Percentiles rank a stretch among this genome's conserved stretches.
Evolutionary conservation across 2,329 filamentous ascomycete genomes (phyloP).

Genomic region (Penicillium fuscoglaucum): DNA sequence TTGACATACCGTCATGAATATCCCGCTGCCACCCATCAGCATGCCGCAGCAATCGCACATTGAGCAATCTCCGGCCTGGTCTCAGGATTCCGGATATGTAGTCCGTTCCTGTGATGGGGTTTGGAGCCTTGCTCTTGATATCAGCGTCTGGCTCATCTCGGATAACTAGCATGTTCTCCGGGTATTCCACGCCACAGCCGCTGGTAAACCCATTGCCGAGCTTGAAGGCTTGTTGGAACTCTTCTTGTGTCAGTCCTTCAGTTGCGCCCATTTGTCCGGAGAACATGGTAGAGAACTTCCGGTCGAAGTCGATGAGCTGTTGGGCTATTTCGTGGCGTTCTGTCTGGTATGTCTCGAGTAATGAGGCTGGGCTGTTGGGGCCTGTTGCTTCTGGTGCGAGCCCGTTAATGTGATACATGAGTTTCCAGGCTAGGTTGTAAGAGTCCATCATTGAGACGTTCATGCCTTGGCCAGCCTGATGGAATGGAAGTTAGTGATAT

Average conservation of each 20-base stretch:
- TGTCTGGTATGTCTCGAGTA: slow-evolving; percentile 39
- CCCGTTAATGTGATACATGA: slow-evolving; percentile 38
- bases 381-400: slow-evolving; percentile 27
- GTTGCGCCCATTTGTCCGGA: slow-evolving; percentile 35
- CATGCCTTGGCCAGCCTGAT: slow-evolving; percentile 70
- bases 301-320: slow-evolving; percentile 43
- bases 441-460: slow-evolving; percentile 70
- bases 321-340: slow-evolving; percentile 41
- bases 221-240: slow-evolving; percentile 37
- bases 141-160: slow-evolving; percentile 13
- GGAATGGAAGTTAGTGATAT: background rate
- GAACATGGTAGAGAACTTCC: slow-evolving; percentile 40
- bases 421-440: slow-evolving; percentile 45
- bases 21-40: slow-evolving; percentile 37
- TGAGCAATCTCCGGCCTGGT: slow-evolving; percentile 35
- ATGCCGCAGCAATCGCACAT: slow-evolving; percentile 34
- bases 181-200: slow-evolving; percentile 42
- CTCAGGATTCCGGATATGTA: slow-evolving; percentile 36
- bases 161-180: slow-evolving; percentile 29
- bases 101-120: slow-evolving; percentile 32
- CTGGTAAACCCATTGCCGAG: slow-evolving; percentile 39
- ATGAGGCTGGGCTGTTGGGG: slow-evolving; percentile 9
- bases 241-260: slow-evolving; percentile 32
- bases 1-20: slow-evolving; percentile 30
- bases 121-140: slow-evolving; percentile 1